Base-by-base conservation (phyloP, 257 asterid genomes). In the Ajuga chamaepitys region DNA sequence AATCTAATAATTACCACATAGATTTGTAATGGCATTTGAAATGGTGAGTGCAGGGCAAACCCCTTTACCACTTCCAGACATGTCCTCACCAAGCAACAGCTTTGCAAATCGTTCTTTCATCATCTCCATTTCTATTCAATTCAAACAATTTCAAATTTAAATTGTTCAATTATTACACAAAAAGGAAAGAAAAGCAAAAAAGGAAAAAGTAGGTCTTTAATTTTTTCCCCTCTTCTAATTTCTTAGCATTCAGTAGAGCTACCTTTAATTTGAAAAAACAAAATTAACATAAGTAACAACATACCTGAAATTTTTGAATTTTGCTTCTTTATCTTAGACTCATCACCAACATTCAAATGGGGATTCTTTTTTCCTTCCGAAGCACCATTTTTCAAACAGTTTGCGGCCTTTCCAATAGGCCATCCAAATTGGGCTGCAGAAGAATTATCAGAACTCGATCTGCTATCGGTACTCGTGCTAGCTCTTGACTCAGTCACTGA, bases 31-130 rank as follows among this genome's bases (percentile, higher is more conserved):
- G 74, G 97, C 83, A 66, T 89, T 93, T n/a, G 99, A 93, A 78
- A 93, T 83, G 52, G 99, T 87, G 74, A 87, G 66, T 26, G 97
- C 96, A 44, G 99, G 74, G 62, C 83, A 84, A 65, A 86, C 99
- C 48, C 99, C 99, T 77, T 92, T 84, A 8, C 99, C 99, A 74
- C 86, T 79, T 20, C 99, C 99, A 64, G 99, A 93, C 99, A 93
- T 93, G 56, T 93, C 99, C 76, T 93, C 98, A 28, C 98, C 97
- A 20, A 93, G 97, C 80, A 93, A 82, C 80, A 93, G 47, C 74
- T 93, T 93, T 24, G 97, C 90, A 74, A 86, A 89, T 46, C 85
- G 77, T 75, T 93, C 99, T 68, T 87, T 93, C 96, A 93, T 87
- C 97, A 88, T 84, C 78, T 87, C 95, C 72, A 76, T 21, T 69